Evolutionary conservation across 192 early-diverging fungal genomes (phyloP).

Genomic region (Coemansia sp.): DNA sequence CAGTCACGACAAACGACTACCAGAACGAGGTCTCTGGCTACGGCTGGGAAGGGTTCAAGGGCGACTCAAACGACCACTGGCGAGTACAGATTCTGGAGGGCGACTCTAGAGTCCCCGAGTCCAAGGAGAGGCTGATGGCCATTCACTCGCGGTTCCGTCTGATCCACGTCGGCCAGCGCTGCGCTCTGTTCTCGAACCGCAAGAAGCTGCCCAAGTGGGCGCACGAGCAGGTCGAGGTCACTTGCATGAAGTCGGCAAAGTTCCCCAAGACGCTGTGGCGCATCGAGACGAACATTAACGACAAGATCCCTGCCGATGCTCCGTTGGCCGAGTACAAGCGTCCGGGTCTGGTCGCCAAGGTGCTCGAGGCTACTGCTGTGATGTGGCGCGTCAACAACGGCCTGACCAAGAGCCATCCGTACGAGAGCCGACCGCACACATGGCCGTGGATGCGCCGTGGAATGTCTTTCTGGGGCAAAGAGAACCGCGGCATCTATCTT

Average conservation of each 20-base stretch:
- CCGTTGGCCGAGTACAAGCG: slow-evolving; percentile 61
- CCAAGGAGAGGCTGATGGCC: slow-evolving; percentile 60
- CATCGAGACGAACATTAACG: slow-evolving; percentile 67
- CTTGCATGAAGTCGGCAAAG: slow-evolving; percentile 81
- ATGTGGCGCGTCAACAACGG: slow-evolving; percentile 91
- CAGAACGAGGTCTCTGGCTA: slow-evolving; percentile 75
- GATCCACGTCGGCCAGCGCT: slow-evolving; percentile 70
- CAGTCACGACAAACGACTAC: slow-evolving; percentile 68
- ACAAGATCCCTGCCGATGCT: slow-evolving; percentile 60
- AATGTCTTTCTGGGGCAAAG: slow-evolving; percentile 82
- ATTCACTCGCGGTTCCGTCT: slow-evolving; percentile 72
- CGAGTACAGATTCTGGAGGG: slow-evolving; percentile 71
- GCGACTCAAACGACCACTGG: slow-evolving; percentile 94
- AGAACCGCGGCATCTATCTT: slow-evolving; percentile 79
- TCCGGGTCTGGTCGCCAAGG: slow-evolving; percentile 80
- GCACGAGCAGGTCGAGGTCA: slow-evolving; percentile 88
- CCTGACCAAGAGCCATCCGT: slow-evolving; percentile 87
- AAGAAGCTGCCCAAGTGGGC: slow-evolving; percentile 89
- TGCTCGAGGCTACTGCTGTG: slow-evolving; percentile 80
- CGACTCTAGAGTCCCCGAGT: slow-evolving; percentile 52
- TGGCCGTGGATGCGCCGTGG: slow-evolving; percentile 87
- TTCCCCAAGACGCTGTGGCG: slow-evolving; percentile 75
- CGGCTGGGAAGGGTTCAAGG: slow-evolving; percentile 68
- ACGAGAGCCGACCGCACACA: slow-evolving; percentile 82
- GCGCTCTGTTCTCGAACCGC: slow-evolving; percentile 79